Evolutionary conservation across 345 rosid genomes (phyloP), one percentile per base, ranked within the genome.

Genomic region (Murraya koenigii): DNA sequence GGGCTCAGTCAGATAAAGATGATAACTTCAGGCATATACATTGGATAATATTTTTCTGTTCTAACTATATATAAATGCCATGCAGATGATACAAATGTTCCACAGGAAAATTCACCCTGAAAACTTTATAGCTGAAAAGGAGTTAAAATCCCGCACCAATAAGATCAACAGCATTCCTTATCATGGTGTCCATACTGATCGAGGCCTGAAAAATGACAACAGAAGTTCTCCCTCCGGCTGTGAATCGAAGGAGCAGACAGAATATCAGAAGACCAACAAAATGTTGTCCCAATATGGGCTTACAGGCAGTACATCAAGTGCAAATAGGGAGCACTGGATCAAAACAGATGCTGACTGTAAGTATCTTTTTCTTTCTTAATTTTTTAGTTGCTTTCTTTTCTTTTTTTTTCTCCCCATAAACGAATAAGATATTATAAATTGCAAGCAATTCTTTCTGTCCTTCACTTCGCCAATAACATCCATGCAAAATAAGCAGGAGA

Each of bases 291-390:
- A 78, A 28, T 67, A 82, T 75, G 81, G 77, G 58, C 80, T 81
- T 69, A 74, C 61, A 22, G 81, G 80, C 80, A 82, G 73, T 56
- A 68, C 71, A 63, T 79, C 90, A 80, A 80, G 80, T 47, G 84
- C 75, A 72, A 84, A 82, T 55, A 77, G 85, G 71, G 97, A 87
- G 86, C 88, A 88, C 88, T 95, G 97, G 97, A 93, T 95, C 90
- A 91, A 89, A 84, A 90, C 97, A 80, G 97, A 95, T 80, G 91
- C 89, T 80, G 93, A 95, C 78, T 95, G 97, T 93, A 89, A 95
- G 98, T 93, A 69, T 70, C 56, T 17, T 52, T 17, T 52, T 17
- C 52, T 47, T 47, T 47, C 56, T 52, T 52, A 4, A 4, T 52
- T 19, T 5, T 52, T 52, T 52, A 4, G 20, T 52, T 19, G 20